These are phyloP conservation scores for Escovopsis weberi DNA, from an alignment of 2,329 filamentous ascomycete species.

Conservation along the genomic window DNA sequence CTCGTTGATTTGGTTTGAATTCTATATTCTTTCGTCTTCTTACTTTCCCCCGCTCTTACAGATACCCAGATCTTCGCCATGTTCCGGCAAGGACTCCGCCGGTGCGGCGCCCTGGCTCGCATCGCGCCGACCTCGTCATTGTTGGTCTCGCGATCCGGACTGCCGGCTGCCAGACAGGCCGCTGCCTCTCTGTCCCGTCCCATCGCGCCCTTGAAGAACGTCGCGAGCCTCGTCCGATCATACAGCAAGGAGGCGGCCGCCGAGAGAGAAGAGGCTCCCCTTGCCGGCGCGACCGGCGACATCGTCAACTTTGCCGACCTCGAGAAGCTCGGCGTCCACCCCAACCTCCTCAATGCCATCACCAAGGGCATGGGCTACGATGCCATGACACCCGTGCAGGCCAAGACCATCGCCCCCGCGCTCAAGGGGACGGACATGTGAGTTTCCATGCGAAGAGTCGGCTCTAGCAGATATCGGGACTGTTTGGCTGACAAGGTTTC, in stretches of 20 bases:
- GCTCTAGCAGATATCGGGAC: not conserved
- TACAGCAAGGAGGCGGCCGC: conserved; percentile 27
- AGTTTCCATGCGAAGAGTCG: conserved; percentile 18
- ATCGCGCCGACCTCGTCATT: conserved; percentile 15
- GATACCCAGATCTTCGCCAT: conserved; percentile 8
- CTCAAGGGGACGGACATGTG: conserved; percentile 73
- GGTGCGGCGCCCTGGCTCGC: conserved; percentile 24
- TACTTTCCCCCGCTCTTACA: not conserved
- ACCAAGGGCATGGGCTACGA: conserved; percentile 59
- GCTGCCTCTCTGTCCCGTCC: conserved; percentile 9
- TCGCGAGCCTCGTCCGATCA: conserved; percentile 14
- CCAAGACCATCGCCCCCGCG: conserved; percentile 65
- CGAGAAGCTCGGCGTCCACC: conserved; percentile 37
- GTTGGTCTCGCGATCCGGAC: conserved; percentile 14
- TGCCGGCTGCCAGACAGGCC: conserved; percentile 12
- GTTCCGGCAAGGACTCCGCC: conserved; percentile 24
- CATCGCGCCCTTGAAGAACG: conserved; percentile 9
- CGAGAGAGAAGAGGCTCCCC: conserved; percentile 8
- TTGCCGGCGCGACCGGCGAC: conserved; percentile 8
- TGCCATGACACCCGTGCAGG: conserved; percentile 86
- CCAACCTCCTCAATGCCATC: conserved; percentile 52
- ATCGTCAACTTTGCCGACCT: conserved; percentile 32
- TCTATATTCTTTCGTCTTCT: not conserved
- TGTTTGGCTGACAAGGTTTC: too few species aligned
- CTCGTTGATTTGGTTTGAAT: not conserved